phyloP scores from a whole-genome alignment of 2,329 filamentous ascomycete species.

The Sarocladium brachiariae region DNA sequence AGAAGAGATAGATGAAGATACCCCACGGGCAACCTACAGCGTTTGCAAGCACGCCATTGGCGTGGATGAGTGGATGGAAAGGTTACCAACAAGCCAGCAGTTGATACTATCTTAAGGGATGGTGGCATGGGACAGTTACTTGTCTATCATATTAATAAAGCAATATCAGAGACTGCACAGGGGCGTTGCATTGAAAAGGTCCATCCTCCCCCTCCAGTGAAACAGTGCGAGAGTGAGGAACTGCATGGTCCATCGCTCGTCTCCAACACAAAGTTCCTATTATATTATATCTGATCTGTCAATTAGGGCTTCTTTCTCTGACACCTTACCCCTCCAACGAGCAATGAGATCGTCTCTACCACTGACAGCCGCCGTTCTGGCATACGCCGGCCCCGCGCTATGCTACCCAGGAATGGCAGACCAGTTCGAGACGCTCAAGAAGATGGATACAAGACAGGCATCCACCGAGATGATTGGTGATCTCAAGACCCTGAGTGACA shows the following conservation, averaged over 20 bases:
- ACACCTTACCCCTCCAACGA: background rate
- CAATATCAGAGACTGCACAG: background rate
- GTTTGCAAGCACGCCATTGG: too few species aligned
- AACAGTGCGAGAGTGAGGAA: too few species aligned
- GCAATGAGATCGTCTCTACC: background rate
- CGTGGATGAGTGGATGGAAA: too few species aligned
- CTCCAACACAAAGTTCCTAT: background rate
- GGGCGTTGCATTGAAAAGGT: constrained; percentile 4
- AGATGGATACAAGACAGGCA: background rate
- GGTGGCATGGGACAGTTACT: background rate
- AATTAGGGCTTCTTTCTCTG: background rate
- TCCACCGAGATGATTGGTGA: constrained; percentile 6
- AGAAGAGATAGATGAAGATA: too few species aligned
- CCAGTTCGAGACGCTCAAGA: background rate
- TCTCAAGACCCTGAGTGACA: constrained; percentile 4
- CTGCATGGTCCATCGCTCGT: too few species aligned
- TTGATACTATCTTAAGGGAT: constrained; percentile 1
- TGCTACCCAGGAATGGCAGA: constrained; percentile 3
- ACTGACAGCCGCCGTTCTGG: background rate
- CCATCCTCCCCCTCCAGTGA: background rate
- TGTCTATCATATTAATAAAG: background rate
- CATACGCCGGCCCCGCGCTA: background rate
- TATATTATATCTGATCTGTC: background rate
- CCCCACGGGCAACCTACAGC: too few species aligned
- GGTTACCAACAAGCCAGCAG: too few species aligned